Conservation (phyloP, 768 basidiomycete species). For the Mycena kentingensis region DNA sequence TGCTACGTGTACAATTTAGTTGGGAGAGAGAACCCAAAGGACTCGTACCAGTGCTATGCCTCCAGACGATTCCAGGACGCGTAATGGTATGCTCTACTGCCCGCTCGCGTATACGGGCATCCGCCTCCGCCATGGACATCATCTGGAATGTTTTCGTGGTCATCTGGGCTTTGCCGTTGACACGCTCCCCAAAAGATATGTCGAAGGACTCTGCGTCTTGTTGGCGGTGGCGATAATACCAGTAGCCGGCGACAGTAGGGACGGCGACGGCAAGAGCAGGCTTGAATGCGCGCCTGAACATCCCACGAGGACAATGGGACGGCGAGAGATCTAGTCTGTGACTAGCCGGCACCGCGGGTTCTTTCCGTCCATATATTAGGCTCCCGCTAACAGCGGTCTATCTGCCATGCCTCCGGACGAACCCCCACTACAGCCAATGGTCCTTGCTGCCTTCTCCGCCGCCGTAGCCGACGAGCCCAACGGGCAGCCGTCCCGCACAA, state of each 20-base stretch:
- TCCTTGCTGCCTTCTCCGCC: background rate
- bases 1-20: conserved; percentile 35
- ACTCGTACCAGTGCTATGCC: conserved; percentile 57
- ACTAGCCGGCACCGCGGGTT: background rate
- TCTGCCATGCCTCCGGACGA: background rate
- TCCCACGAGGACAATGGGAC: conserved; percentile 29
- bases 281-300: conserved; percentile 71
- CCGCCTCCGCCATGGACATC: conserved; percentile 54
- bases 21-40: background rate
- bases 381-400: background rate
- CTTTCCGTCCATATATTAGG: background rate
- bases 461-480: background rate
- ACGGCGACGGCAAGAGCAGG: conserved; percentile 58
- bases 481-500: conserved; percentile 28
- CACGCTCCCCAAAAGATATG: conserved; percentile 53
- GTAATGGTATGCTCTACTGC: conserved; percentile 47
- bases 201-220: conserved; percentile 69
- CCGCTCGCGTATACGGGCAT: conserved; percentile 59
- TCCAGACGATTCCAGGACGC: conserved; percentile 65
- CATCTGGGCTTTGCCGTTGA: conserved; percentile 64
- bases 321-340: background rate
- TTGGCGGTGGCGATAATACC: conserved; percentile 52
- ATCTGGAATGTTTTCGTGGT: conserved; percentile 54
- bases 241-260: conserved; percentile 56
- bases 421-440: background rate